phyloP scores from a whole-genome alignment of 2,329 filamentous ascomycete species.

The Dactylellina haptotyla region DNA sequence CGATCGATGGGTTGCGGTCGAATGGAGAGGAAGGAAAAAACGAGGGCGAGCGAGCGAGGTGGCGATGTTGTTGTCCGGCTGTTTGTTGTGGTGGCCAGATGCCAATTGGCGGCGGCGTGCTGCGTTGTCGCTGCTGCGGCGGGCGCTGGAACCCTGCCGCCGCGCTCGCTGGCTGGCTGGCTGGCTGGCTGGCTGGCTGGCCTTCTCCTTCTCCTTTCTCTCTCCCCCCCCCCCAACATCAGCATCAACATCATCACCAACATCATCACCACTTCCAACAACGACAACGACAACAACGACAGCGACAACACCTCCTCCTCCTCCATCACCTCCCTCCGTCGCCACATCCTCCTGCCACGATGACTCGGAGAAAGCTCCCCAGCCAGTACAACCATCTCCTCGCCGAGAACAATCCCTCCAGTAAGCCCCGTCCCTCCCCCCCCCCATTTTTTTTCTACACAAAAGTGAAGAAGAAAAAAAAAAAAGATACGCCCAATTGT shows the following conservation, averaged over 20 bases:
- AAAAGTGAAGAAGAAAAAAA: too few relatives aligned
- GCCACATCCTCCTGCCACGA: not conserved
- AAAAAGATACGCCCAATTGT: not conserved
- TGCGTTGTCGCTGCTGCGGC: not conserved
- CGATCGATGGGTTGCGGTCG: too few relatives aligned
- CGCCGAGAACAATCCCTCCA: constrained; percentile 41
- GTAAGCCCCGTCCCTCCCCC: constrained; percentile 21
- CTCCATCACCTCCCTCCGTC: not conserved
- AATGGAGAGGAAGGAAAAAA: too few relatives aligned
- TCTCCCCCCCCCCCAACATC: not conserved
- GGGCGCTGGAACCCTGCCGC: too few relatives aligned
- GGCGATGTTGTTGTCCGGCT: too few relatives aligned
- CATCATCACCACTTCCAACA: not conserved
- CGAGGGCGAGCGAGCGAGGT: not conserved
- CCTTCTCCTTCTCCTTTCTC: constrained; percentile 40
- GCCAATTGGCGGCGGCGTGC: too few relatives aligned
- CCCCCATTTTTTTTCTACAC: not conserved
- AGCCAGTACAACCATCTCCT: constrained; percentile 38
- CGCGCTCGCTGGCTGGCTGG: too few relatives aligned
- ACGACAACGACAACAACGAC: not conserved
- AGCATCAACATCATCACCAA: not conserved
- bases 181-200: not conserved
- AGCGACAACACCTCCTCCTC: not conserved
- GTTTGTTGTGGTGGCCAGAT: too few relatives aligned
- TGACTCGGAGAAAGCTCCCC: constrained; percentile 49